phyloP scores from a whole-genome alignment of 176 grass and related monocot species.

The Bonia amplexicaulis region DNA sequence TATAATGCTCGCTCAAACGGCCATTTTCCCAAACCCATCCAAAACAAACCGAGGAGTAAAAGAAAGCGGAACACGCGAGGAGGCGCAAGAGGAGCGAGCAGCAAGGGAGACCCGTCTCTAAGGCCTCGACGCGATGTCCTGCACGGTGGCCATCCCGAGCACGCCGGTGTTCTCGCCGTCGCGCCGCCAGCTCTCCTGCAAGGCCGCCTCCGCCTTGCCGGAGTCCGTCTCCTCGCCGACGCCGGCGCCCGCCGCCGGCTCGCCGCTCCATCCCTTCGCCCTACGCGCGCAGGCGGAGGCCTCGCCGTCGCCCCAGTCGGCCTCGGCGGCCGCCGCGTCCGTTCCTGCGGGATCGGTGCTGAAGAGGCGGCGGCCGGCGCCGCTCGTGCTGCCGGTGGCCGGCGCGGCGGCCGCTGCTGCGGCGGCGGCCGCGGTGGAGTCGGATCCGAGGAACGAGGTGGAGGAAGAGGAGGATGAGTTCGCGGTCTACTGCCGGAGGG shows the following conservation, averaged over 20 bases:
- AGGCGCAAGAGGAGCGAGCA: neutral
- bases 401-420: conserved; percentile 11
- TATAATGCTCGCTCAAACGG: conserved; percentile 40
- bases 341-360: conserved; percentile 29
- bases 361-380: conserved; percentile 79
- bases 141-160: conserved; percentile 81
- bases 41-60: conserved; percentile 1
- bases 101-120: neutral
- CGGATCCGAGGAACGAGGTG: conserved; percentile 62
- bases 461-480: conserved; percentile 68
- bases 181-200: conserved; percentile 69
- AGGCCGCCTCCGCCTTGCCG: conserved; percentile 56
- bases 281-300: conserved; percentile 34
- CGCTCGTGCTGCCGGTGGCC: conserved; percentile 55
- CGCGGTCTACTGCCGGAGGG: conserved; percentile 76
- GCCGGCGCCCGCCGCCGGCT: conserved; percentile 28
- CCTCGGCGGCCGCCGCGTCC: neutral
- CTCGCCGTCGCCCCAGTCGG: conserved; percentile 13
- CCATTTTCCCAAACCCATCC: conserved; percentile 30
- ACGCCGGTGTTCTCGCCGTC: conserved; percentile 94
- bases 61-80: neutral
- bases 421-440: conserved; percentile 37
- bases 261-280: conserved; percentile 40
- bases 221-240: conserved; percentile 44
- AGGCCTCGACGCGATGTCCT: conserved; percentile 52